A percentile compares a stretch with the other conserved stretches of the same genome.
These are phyloP conservation scores for Carex parvula DNA, from an alignment of 176 grass and related monocot species.

Conservation along the genomic window DNA sequence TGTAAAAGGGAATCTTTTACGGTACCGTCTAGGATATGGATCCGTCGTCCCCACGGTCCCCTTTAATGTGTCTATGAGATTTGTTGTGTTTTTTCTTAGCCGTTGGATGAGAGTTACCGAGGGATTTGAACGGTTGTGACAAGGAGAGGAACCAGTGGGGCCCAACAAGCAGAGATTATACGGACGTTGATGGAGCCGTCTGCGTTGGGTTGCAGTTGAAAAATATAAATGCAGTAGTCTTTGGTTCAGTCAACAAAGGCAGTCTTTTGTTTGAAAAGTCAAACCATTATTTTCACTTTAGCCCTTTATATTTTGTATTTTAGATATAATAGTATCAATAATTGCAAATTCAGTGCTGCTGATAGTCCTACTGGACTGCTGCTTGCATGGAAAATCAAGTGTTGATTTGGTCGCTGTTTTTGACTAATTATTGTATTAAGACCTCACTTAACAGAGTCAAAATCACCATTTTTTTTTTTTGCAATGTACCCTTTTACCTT, in stretches of 20 bases:
- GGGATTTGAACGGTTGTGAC: not conserved
- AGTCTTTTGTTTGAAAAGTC: too few relatives aligned
- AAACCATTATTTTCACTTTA: not conserved
- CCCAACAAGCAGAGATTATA: not conserved
- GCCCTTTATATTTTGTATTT: not conserved
- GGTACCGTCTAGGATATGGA: too few relatives aligned
- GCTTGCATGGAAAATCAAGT: not conserved
- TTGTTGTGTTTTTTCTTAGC: not conserved
- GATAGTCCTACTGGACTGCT: not conserved
- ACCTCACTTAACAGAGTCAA: not conserved
- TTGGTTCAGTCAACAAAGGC: too few relatives aligned
- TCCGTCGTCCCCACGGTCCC: too few relatives aligned
- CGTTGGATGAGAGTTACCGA: conserved; percentile 9
- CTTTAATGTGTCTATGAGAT: not conserved
- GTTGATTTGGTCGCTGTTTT: not conserved
- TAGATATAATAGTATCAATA: not conserved
- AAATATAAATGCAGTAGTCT: too few relatives aligned
- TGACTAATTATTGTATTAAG: not conserved
- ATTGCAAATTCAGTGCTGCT: not conserved
- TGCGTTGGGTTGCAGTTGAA: too few relatives aligned
- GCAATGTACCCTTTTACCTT: not conserved
- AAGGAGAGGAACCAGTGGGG: not conserved
- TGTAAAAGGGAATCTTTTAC: too few relatives aligned
- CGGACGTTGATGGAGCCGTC: too few relatives aligned
- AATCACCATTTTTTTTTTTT: not conserved